Conservation (phyloP, 2,329 filamentous ascomycete species). For the Aspergillus sp. region DNA sequence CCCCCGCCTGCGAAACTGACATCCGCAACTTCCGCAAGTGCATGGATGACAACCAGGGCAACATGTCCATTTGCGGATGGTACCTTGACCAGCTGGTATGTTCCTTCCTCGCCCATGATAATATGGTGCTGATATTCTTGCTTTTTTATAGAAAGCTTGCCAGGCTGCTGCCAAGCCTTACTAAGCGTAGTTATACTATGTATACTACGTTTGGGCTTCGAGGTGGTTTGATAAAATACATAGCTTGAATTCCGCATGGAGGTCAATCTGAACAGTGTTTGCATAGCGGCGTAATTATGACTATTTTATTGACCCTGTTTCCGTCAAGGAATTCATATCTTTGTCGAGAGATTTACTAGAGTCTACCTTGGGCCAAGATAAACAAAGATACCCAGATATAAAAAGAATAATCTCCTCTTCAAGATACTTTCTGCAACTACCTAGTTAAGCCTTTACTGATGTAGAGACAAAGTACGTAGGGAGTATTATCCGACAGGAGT, state of each 20-base stretch:
- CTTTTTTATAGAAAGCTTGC: conserved; percentile 66
- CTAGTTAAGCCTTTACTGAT: too few species aligned
- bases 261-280: conserved; percentile 14
- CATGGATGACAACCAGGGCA: conserved; percentile 92
- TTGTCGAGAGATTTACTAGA: neutral
- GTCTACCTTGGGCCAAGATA: conserved; percentile 8
- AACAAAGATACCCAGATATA: conserved; percentile 11
- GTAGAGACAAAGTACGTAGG: too few species aligned
- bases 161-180: conserved; percentile 74
- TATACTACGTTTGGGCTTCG: neutral
- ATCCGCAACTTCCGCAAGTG: conserved; percentile 87
- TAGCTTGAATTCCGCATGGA: neutral
- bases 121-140: conserved; percentile 3
- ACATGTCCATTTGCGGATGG: conserved; percentile 96
- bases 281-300: conserved; percentile 22
- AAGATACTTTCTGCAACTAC: neutral
- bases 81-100: conserved; percentile 86
- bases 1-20: conserved; percentile 73
- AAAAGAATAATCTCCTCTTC: conserved; percentile 21
- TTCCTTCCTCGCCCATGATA: conserved; percentile 3
- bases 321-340: neutral
- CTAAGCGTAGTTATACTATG: conserved; percentile 38
- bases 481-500: too few species aligned
- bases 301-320: conserved; percentile 14
- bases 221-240: neutral